phyloP scores from a whole-genome alignment of 768 basidiomycete genomes.

The Lactarius deliciosus region DNA sequence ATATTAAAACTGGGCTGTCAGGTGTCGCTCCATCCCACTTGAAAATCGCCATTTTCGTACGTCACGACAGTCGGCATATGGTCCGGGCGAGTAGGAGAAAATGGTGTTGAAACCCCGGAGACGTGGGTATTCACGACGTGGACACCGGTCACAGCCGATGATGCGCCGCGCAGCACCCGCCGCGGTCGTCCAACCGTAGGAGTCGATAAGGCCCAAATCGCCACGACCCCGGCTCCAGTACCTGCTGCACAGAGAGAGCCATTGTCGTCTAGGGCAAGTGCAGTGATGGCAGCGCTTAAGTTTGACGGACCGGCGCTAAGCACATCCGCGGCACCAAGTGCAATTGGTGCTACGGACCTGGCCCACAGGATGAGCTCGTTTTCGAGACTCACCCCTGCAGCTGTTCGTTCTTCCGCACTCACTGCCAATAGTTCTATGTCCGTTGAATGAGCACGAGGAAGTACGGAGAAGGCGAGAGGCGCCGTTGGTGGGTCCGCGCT shows the following conservation, averaged over 20 bases:
- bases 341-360: slow-evolving; percentile 41
- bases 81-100: slow-evolving; percentile 25
- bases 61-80: slow-evolving; percentile 24
- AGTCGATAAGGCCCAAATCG: slow-evolving; percentile 55
- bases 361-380: slow-evolving; percentile 78
- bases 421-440: slow-evolving; percentile 81
- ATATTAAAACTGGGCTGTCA: slow-evolving; percentile 39
- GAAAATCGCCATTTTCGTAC: slow-evolving; percentile 61
- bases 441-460: slow-evolving; percentile 75
- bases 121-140: slow-evolving; percentile 40
- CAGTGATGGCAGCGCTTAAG: slow-evolving; percentile 51
- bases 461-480: slow-evolving; percentile 57
- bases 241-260: slow-evolving; percentile 71
- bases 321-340: slow-evolving; percentile 53
- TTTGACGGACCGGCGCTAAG: slow-evolving; percentile 51
- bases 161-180: slow-evolving; percentile 43
- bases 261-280: slow-evolving; percentile 58
- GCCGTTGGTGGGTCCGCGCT: slow-evolving; percentile 21
- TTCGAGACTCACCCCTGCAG: slow-evolving; percentile 72
- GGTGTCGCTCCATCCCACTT: slow-evolving; percentile 48
- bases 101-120: slow-evolving; percentile 26
- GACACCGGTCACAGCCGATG: slow-evolving; percentile 51
- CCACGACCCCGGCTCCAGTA: slow-evolving; percentile 63
- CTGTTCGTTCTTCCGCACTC: slow-evolving; percentile 61
- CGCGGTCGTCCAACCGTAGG: slow-evolving; percentile 41